Conservation (phyloP, 2,329 filamentous ascomycete species). For the Microsporum canis region DNA sequence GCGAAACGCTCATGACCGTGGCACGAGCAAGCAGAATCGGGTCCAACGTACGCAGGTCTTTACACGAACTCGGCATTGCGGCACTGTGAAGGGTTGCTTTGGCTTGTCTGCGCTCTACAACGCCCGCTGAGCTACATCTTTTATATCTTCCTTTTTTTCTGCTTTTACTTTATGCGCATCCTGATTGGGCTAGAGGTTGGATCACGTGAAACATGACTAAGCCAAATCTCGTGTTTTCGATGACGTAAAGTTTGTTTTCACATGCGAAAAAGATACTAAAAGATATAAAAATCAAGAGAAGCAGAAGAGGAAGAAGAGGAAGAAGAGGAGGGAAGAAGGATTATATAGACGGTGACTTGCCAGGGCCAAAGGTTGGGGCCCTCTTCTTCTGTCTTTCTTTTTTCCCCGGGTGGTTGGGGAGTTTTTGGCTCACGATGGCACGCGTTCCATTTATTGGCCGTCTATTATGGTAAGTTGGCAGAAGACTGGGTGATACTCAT, state of each 20-base stretch:
- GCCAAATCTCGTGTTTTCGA: background rate
- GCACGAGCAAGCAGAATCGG: background rate
- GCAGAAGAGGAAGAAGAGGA: background rate
- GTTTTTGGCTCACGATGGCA: constrained; percentile 29
- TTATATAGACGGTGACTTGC: background rate
- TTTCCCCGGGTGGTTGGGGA: background rate
- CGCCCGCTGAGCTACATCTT: background rate
- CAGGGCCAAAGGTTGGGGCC: background rate
- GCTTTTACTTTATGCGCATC: background rate
- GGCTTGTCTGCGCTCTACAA: background rate
- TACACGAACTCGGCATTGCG: constrained; percentile 87
- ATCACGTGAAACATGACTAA: background rate
- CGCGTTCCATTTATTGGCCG: constrained; percentile 53
- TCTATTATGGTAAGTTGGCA: constrained; percentile 38
- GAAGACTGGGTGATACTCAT: background rate
- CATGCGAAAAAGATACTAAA: background rate
- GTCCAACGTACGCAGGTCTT: constrained; percentile 71
- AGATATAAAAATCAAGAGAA: background rate
- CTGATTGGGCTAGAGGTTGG: background rate
- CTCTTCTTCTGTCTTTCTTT: background rate
- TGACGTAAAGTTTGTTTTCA: constrained; percentile 6
- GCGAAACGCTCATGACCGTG: background rate
- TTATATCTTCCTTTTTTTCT: background rate
- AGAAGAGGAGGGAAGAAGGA: background rate
- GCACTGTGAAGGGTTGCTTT: background rate